Evolutionary conservation across 306 rosid genomes (phyloP), one percentile per base, ranked within the genome.

Genomic region (Quercus berberidifolia): DNA sequence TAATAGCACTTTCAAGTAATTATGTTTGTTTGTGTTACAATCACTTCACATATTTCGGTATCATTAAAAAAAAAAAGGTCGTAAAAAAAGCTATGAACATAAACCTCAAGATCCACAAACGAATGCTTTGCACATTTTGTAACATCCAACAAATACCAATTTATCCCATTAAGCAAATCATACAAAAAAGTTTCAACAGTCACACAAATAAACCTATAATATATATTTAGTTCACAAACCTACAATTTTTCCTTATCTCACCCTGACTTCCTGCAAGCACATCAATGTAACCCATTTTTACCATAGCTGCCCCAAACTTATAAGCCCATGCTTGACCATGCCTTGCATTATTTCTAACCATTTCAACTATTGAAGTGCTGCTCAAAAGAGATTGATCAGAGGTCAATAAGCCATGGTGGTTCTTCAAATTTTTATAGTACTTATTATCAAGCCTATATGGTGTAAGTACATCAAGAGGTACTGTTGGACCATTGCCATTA

Each of bases 401-500:
- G 3, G 75, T 71, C 41, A 71, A 9, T 28, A 71, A 18, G 18
- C 60, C 75, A 35, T 25, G 31, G 23, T 15, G 58, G 6, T 71
- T 41, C 58, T 71, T 49, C 75, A 71, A 46, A 23, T 49, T 30
- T 12, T 3, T 49, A 14, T 71, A 71, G 55, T 71, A 71, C 31
- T 71, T 71, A 55, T 71, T 71, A 23, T 71, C 60, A 10, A 71
- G 58, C 60, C 12, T 18, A 19, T 49, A 43, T 20, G 75, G 75
- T 49, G 58, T 71, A 46, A 71, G 31, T 43, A 71, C 56, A 46
- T 71, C 74, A 41, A 46, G 60, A 13, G 83, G 67, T 12, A 74
- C 69, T 0, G 17, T 9, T 4, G 78, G 52, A 31, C 33, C 78
- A n/a, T 25, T 23, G 19, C 17, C 56, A 23, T 57, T 57, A 3